Evolutionary conservation across 805 yeast species (phyloP).

Genomic region (Tanozyma kutaoensis): DNA sequence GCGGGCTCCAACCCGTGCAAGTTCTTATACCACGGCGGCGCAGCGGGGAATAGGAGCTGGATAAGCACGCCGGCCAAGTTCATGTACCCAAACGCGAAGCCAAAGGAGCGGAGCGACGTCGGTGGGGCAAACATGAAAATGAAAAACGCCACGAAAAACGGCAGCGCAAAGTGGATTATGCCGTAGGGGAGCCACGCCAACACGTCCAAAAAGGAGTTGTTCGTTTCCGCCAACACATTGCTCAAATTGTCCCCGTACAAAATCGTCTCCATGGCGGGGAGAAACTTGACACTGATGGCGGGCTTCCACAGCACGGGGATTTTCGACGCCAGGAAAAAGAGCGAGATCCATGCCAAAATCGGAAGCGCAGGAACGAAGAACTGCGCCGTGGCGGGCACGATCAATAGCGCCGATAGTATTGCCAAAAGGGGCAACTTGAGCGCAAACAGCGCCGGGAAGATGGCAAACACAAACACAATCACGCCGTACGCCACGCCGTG

Average conservation of each 20-base stretch:
- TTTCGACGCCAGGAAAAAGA: conserved; percentile 65
- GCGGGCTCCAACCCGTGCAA: conserved; percentile 83
- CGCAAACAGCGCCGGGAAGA: conserved; percentile 42
- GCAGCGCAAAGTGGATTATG: conserved; percentile 76
- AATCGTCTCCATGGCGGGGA: conserved; percentile 87
- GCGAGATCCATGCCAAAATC: conserved; percentile 71
- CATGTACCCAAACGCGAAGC: conserved; percentile 92
- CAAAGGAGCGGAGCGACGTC: conserved; percentile 66
- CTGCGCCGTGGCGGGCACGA: conserved; percentile 69
- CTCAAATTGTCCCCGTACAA: conserved; percentile 85
- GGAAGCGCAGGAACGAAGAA: conserved; percentile 78
- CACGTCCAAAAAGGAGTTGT: conserved; percentile 56
- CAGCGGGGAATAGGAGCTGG: conserved; percentile 81
- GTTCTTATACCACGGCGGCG: conserved; percentile 95
- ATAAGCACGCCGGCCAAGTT: conserved; percentile 73
- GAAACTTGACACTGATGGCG: conserved; percentile 74
- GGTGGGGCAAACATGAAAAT: conserved; percentile 89
- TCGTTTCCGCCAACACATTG: conserved; percentile 65
- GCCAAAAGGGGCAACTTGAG: too few species aligned
- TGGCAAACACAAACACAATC: conserved; percentile 41
- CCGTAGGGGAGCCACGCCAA: conserved; percentile 96
- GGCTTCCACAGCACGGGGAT: conserved; percentile 71
- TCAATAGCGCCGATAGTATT: too few species aligned
- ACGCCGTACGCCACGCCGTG: too few species aligned
- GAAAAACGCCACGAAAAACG: conserved; percentile 71